phyloP scores from a whole-genome alignment of 2,329 filamentous ascomycete species.

The Chalaropsis ovoidea region DNA sequence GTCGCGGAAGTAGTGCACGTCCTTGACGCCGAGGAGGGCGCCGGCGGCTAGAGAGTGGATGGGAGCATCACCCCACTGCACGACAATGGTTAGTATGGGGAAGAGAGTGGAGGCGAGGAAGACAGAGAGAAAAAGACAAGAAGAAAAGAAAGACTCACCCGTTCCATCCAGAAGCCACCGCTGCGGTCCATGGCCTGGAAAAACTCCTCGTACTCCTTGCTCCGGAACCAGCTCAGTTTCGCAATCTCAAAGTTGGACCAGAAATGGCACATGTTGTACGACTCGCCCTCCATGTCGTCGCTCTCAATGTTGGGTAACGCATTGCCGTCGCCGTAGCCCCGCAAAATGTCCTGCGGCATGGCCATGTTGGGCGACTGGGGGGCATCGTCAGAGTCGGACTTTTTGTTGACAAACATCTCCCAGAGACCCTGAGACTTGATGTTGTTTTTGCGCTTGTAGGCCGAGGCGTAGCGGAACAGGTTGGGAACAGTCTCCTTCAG shows the following conservation, averaged over 20 bases:
- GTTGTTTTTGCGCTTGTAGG: slow-evolving; percentile 89
- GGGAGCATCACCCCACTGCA: slow-evolving; percentile 94
- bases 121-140: too few relatives aligned
- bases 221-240: slow-evolving; percentile 86
- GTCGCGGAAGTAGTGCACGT: slow-evolving; percentile 98
- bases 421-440: slow-evolving; percentile 84
- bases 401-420: slow-evolving; percentile 93
- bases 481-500: slow-evolving; percentile 95
- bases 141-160: slow-evolving; percentile 46
- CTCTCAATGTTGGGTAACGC: slow-evolving; percentile 72
- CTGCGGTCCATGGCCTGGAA: slow-evolving; percentile 98
- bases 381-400: slow-evolving; percentile 49
- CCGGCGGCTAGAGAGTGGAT: slow-evolving; percentile 96
- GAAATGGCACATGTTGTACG: slow-evolving; percentile 99
- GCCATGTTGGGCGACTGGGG: slow-evolving; percentile 53
- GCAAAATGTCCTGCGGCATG: slow-evolving; percentile 70
- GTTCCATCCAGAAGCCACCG: slow-evolving; percentile 98
- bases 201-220: slow-evolving; percentile 94
- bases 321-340: slow-evolving; percentile 60
- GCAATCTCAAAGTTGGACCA: slow-evolving; percentile 99
- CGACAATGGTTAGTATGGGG: slow-evolving; percentile 28
- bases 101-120: neutral
- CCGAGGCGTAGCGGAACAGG: slow-evolving; percentile 96
- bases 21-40: slow-evolving; percentile 64
- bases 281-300: slow-evolving; percentile 92